Evolutionary conservation across 1,284 basidiomycete genomes (phyloP), one percentile per base, ranked within the genome.

Genomic region (Trichosporon sp.): DNA sequence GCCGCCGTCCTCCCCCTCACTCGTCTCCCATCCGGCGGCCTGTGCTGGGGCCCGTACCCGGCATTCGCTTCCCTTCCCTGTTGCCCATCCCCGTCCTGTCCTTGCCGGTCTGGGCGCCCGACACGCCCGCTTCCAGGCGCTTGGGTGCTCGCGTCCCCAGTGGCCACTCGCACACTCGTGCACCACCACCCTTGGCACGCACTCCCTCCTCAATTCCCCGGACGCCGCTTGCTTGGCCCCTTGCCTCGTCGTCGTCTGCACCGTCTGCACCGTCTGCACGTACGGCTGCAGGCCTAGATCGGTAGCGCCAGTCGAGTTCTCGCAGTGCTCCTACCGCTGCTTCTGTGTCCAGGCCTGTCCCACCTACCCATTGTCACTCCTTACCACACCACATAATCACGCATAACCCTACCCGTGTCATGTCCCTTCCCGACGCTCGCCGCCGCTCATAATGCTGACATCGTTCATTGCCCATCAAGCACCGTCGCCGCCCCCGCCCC

Each of bases 401-500:
- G 23, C 56, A 29, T 23, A 29, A 60, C 27, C 11, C 56, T 32
- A 31, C 29, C 18, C 56, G 11, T 51, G 12, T 18, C 18, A 47
- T 47, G 44, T 7, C 44, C 44, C 8, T n/a, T n/a, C 8, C 18
- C 21, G 7, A 25, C 47, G 23, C 56, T 58, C 18, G 27, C 56
- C 56, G 56, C 56, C 27, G 56, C 56, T 32, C 56, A n/a, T 31
- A 60, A 60, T 60, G 56, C 56, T 60, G 56, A 60, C 56, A 60
- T 60, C 56, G 27, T 21, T 60, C 56, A 29, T 60, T 15, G 56
- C 29, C 18, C 56, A 60, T n/a, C 56, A 29, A 32, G 56, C 56
- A 5, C 56, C 56, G 56, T 31, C 27, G 56, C 56, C 56, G 27
- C 56, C 56, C 13, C 56, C 56, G 56, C n/a, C 56, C 13, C 56